phyloP scores from a whole-genome alignment of 139 green algal genomes.

The Chlamydomonas incerta region DNA sequence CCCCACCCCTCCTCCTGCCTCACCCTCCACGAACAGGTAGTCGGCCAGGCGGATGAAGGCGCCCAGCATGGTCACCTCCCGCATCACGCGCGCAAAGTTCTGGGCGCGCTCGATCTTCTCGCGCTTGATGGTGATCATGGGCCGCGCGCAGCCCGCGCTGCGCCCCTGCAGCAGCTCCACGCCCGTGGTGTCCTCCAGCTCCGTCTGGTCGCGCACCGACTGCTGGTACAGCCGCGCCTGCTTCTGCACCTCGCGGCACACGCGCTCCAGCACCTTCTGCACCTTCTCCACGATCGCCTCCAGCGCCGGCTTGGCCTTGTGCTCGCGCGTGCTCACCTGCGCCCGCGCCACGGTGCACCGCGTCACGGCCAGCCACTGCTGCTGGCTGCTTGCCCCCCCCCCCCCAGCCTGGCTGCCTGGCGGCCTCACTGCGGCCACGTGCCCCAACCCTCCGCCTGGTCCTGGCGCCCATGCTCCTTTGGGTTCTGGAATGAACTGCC shows the following conservation, averaged over 20 bases:
- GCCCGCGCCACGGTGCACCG: no score
- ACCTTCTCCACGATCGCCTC: conserved; percentile 79
- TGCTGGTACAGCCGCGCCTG: conserved; percentile 80
- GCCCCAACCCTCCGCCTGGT: no score
- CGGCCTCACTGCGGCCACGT: no score
- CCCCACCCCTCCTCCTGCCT: background rate
- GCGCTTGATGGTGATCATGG: conserved; percentile 72
- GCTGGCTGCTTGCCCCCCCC: no score
- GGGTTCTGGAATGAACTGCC: no score
- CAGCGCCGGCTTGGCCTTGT: conserved; percentile 73
- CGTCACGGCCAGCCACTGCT: no score
- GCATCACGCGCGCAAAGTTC: conserved; percentile 77
- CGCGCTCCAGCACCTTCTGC: conserved; percentile 76
- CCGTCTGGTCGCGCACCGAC: conserved; percentile 70
- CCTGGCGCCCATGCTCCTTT: no score
- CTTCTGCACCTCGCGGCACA: conserved; percentile 76
- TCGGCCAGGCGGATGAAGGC: conserved; percentile 84
- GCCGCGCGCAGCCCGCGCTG: conserved; percentile 48
- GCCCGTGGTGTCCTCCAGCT: conserved; percentile 85
- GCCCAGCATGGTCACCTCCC: conserved; percentile 79
- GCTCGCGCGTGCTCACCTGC: conserved; percentile 70
- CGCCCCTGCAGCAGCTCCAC: conserved; percentile 74
- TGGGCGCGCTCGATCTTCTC: conserved; percentile 84
- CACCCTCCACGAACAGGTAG: conserved; percentile 79
- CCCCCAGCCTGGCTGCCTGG: no score